Percentiles rank a stretch among this genome's conserved stretches.
These are phyloP conservation scores for Spencermartinsiella europaea DNA, from an alignment of 805 yeast species.

Conservation along the genomic window DNA sequence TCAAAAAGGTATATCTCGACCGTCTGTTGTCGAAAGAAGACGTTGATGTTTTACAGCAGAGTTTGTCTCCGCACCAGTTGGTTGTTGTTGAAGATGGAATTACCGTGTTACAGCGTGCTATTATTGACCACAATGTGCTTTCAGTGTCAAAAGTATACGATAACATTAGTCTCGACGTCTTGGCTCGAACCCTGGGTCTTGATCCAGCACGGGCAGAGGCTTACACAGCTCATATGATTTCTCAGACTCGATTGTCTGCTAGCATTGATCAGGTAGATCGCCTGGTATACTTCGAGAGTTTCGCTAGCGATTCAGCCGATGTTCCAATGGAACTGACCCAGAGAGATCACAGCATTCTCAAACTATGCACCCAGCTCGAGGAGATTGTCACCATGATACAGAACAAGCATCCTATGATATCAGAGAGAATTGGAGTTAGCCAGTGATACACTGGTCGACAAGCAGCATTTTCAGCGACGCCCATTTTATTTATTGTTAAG, in stretches of 20 bases:
- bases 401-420: conserved; percentile 1
- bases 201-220: conserved; percentile 24
- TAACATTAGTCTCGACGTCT: conserved; percentile 24
- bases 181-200: conserved; percentile 25
- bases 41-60: conserved; percentile 18
- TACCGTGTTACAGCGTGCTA: conserved; percentile 28
- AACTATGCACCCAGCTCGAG: conserved; percentile 20
- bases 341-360: conserved; percentile 18
- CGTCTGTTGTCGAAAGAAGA: conserved; percentile 25
- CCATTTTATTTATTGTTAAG: no score
- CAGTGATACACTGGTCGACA: no score
- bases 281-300: conserved; percentile 15
- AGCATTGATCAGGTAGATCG: conserved; percentile 29
- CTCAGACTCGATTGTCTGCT: conserved; percentile 27
- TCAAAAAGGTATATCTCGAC: conserved; percentile 27
- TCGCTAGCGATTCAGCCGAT: not conserved
- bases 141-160: conserved; percentile 30
- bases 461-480: no score
- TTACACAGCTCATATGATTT: conserved; percentile 29
- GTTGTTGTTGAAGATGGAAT: conserved; percentile 22
- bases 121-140: conserved; percentile 31
- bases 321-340: conserved; percentile 2
- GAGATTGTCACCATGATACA: conserved; percentile 17
- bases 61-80: conserved; percentile 19
- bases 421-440: not conserved